A percentile compares a stretch with the other conserved stretches of the same genome.
Conservation (phyloP, 1,284 basidiomycete genomes). For the Trichosporon sp. region DNA sequence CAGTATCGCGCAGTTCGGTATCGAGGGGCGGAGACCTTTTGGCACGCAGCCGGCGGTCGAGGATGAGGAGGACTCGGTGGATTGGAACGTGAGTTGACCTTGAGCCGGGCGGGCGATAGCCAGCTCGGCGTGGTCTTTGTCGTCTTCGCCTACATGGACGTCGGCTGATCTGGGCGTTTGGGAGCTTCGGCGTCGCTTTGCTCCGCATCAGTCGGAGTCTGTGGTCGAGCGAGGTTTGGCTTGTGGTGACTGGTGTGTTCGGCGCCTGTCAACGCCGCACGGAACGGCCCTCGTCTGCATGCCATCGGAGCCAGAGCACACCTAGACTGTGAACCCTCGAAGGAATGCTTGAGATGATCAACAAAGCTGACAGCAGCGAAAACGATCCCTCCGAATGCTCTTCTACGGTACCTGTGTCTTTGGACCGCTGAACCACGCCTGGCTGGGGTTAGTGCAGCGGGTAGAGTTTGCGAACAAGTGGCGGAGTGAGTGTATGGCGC, state of each 20-base stretch:
- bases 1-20: constrained; percentile 21
- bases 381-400: constrained; percentile 9
- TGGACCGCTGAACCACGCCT: constrained; percentile 18
- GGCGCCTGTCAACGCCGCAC: too few relatives aligned
- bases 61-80: neutral
- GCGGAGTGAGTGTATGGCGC: constrained; percentile 18
- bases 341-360: neutral
- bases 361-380: constrained; percentile 1
- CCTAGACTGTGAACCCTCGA: neutral
- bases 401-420: constrained; percentile 19
- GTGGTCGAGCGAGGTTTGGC: too few relatives aligned
- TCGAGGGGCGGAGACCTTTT: constrained; percentile 14
- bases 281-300: too few relatives aligned
- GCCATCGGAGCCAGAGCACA: too few relatives aligned
- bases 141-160: too few relatives aligned
- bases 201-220: too few relatives aligned
- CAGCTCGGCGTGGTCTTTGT: too few relatives aligned
- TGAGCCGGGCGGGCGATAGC: neutral
- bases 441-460: constrained; percentile 12
- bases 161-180: too few relatives aligned
- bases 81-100: constrained; percentile 9
- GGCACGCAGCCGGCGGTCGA: neutral
- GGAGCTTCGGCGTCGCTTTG: too few relatives aligned
- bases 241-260: too few relatives aligned
- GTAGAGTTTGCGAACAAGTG: constrained; percentile 11